Evolutionary conservation across 2,329 filamentous ascomycete species (phyloP).

Genomic region (Hypoxylon rubiginosum): DNA sequence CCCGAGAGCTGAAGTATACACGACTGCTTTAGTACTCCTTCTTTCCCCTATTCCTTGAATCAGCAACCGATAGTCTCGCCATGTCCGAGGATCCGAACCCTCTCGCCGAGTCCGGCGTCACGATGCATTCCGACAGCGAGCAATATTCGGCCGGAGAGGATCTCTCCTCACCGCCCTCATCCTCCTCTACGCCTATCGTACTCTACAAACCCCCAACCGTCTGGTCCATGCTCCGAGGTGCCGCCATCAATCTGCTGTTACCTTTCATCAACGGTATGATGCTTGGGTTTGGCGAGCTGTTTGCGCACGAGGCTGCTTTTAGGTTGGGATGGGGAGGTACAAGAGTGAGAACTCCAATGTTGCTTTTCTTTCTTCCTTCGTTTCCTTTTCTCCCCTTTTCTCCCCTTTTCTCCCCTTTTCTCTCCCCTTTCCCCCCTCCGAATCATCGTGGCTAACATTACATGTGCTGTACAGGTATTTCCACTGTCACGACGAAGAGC

Average conservation of each 20-base stretch:
- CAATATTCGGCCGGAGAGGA: slow-evolving; percentile 79
- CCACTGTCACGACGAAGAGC: slow-evolving; percentile 71
- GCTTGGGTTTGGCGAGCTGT: slow-evolving; percentile 96
- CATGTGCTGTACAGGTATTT: slow-evolving; percentile 62
- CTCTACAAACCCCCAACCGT: slow-evolving; percentile 91
- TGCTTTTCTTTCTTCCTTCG: background rate
- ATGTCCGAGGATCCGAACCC: slow-evolving; percentile 69
- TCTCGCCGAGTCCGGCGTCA: slow-evolving; percentile 80
- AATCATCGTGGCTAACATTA: slow-evolving; percentile 4
- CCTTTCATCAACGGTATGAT: slow-evolving; percentile 99
- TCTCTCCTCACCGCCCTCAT: slow-evolving; percentile 72
- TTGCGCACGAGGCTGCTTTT: slow-evolving; percentile 96
- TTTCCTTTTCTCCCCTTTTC: background rate
- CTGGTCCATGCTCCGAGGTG: slow-evolving; percentile 87
- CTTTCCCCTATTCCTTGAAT: background rate
- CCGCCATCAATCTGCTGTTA: slow-evolving; percentile 93
- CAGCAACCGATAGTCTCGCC: slow-evolving; percentile 27
- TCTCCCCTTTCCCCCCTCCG: too few relatives aligned
- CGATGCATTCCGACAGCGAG: slow-evolving; percentile 86
- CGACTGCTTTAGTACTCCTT: background rate
- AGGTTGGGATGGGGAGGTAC: slow-evolving; percentile 93
- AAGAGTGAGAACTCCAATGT: slow-evolving; percentile 72
- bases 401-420: too few relatives aligned
- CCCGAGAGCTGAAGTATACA: background rate
- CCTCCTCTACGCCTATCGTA: slow-evolving; percentile 77